phyloP scores from a whole-genome alignment of 2,329 filamentous ascomycete genomes.

The Onygena corvina region DNA sequence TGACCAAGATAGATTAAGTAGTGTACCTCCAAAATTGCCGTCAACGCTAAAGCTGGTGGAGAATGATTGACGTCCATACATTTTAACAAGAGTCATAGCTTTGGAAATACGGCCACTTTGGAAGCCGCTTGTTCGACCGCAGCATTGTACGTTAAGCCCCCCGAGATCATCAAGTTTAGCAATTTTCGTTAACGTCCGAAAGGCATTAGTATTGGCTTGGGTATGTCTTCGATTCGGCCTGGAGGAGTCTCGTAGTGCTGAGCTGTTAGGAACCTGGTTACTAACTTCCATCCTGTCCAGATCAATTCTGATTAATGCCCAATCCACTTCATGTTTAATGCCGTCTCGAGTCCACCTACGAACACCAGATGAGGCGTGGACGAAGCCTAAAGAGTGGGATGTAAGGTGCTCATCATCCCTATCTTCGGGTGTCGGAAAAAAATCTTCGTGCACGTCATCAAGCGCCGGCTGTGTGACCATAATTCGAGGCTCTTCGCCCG shows the following conservation, averaged over 20 bases:
- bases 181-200: constrained; percentile 44
- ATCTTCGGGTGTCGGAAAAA: constrained; percentile 67
- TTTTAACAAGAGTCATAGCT: constrained; percentile 71
- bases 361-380: constrained; percentile 84
- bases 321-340: constrained; percentile 83
- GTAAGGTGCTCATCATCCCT: constrained; percentile 70
- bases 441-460: constrained; percentile 71
- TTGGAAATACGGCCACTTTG: constrained; percentile 66
- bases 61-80: constrained; percentile 70
- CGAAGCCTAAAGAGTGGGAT: constrained; percentile 65
- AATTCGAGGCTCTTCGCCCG: constrained; percentile 63
- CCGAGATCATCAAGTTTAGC: constrained; percentile 48
- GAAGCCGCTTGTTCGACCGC: constrained; percentile 74
- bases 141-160: constrained; percentile 70
- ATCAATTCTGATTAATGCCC: constrained; percentile 77
- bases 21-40: constrained; percentile 46
- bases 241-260: constrained; percentile 1
- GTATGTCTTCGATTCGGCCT: constrained; percentile 1
- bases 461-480: constrained; percentile 84
- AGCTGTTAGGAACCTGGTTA: constrained; percentile 48
- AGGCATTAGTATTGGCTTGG: constrained; percentile 24
- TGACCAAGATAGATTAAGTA: constrained; percentile 7
- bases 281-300: constrained; percentile 56
- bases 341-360: constrained; percentile 59
- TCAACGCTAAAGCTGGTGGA: constrained; percentile 57